Percentiles rank a stretch among this genome's conserved stretches.
phyloP scores from a whole-genome alignment of 768 basidiomycete species.

The Trametes villosa region DNA sequence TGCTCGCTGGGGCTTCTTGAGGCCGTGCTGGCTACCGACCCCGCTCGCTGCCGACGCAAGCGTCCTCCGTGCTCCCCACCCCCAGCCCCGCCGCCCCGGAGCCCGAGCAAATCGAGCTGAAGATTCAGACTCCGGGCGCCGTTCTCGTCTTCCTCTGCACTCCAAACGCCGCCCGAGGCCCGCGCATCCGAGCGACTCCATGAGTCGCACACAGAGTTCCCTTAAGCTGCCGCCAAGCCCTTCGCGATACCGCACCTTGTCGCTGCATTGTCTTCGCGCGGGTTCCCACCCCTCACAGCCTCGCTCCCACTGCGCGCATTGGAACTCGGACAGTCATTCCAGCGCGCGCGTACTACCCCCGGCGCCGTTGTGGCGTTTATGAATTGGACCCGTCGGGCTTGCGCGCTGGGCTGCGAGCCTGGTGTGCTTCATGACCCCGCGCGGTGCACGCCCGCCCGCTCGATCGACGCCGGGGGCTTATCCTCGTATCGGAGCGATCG shows the following conservation, averaged over 20 bases:
- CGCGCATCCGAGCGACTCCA: constrained; percentile 22
- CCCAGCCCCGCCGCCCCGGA: too few relatives aligned
- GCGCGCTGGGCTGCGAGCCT: background rate
- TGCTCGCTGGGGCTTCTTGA: background rate
- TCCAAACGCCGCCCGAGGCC: constrained; percentile 14
- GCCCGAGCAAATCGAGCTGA: background rate
- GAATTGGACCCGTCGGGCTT: background rate
- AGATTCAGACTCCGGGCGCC: constrained; percentile 11
- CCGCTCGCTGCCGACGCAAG: background rate
- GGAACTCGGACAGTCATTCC: background rate
- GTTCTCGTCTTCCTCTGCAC: constrained; percentile 4
- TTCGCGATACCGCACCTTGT: constrained; percentile 2
- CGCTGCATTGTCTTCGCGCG: background rate
- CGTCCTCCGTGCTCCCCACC: background rate
- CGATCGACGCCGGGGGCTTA: background rate
- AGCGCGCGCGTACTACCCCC: background rate
- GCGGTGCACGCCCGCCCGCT: too few relatives aligned
- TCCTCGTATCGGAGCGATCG: background rate
- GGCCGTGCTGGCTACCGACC: background rate
- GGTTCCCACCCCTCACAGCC: constrained; percentile 22
- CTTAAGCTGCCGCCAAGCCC: constrained; percentile 15
- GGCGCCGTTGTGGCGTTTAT: constrained; percentile 3
- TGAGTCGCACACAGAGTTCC: background rate
- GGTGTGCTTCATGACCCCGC: background rate
- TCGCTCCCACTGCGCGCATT: constrained; percentile 11